Evolutionary conservation across 2,329 filamentous ascomycete species (phyloP), one percentile per base, ranked within the genome.

Genomic region (Colletotrichum tanaceti): DNA sequence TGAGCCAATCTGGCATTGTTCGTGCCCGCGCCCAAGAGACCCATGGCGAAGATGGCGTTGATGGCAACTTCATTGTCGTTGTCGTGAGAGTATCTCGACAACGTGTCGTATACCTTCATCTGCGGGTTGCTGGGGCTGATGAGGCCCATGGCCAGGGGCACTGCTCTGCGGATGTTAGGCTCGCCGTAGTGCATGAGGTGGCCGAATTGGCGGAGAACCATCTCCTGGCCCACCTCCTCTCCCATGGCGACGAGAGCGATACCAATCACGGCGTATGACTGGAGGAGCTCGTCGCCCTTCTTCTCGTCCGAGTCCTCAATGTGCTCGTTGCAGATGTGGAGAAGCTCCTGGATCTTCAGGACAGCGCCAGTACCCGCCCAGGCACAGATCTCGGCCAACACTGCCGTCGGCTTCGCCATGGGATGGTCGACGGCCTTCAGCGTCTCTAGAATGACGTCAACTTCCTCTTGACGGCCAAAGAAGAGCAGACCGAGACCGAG

Each of bases 151-250:
- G 96, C 96, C 63, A 99, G 86, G 43, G 96, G 96, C 38, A 99
- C 96, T 22, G 94, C 95, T 77, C 96, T 96, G 71, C 96, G 92
- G 75, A 99, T 99, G 78, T 99, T 98, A 77, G 94, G 87, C 79
- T 98, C 95, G 72, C 97, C 96, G 76, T 99, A 99, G 83, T 99
- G 96, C 96, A 99, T 99, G 70, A 99, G 86, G 79, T 99, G 96
- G 58, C 94, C 96, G 75, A 99, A 98, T 77, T 98, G 96, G 67
- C 96, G 91, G 47, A 99, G 87, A 13, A 98, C 94, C 96, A 99
- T 99, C 78, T 99, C 96, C 79, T 99, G 96, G 5, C 97, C 97
- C 65, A 99, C 91, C 68, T 99, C 97, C 79, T 99, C 96, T 70
- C 96, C 96, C 96, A 99, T 99, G 18, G 95, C 91, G 66, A 99